Evolutionary conservation across 768 basidiomycete genomes (phyloP), one percentile per base, ranked within the genome.

Genomic region (Coprinopsis marcescibilis): DNA sequence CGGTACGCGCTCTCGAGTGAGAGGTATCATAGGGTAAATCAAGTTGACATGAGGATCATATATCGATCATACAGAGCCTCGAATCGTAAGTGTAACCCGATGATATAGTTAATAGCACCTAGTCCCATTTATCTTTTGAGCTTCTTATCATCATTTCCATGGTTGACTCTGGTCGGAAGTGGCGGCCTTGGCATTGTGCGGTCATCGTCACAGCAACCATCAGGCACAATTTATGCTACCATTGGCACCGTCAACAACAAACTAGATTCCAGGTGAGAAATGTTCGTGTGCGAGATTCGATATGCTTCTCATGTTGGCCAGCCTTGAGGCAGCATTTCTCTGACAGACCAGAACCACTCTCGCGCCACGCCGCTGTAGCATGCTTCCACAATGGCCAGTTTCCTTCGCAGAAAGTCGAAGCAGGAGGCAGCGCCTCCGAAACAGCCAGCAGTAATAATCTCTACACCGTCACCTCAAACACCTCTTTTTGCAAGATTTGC

Each of bases 401-500:
- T 80, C 65, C 66, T 78, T 61, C 78, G 74, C 65, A 78, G 65
- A 66, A 77, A 75, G 57, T 50, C 55, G 10, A 75, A 68, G 45
- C 61, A 60, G 43, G 64, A 64, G 29, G 46, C 49, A 36, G n/a
- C 49, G 51, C 29, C 60, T 43, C 37, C 43, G 37, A 44, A 60
- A 23, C 37, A 52, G 33, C 47, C 47, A 19, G 44, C 29, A 44
- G 41, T 42, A 46, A 52, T 51, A 42, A 33, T 46, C 29, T 14
- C 46, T 43, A 51, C 52, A 12, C 15, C 34, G 8, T 8, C 55
- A n/a, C 26, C 47, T 10, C 56, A 63, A 5, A 61, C 75, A 14
- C 73, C 75, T 1, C 54, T 77, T 51, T 66, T 69, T 48, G 67
- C 70, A 21, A 58, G 63, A 35, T 70, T 76, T 53, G 61, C 69